Percentiles rank a stretch among this genome's conserved stretches.
These are phyloP conservation scores for Anthracocystis walkeri DNA, from an alignment of 1,284 basidiomycete species.

Conservation along the genomic window DNA sequence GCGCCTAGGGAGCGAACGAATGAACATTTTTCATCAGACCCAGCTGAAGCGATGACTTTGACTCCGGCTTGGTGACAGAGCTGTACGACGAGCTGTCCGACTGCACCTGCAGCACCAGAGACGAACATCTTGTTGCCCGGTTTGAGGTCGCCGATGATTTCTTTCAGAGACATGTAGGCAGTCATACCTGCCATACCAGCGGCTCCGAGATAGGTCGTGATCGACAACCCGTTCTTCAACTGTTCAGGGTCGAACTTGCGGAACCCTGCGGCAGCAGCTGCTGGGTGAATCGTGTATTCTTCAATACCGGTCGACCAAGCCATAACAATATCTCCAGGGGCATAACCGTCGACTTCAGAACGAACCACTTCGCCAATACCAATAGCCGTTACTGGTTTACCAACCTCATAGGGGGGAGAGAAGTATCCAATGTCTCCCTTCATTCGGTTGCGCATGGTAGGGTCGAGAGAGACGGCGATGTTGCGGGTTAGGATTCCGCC, in stretches of 20 bases:
- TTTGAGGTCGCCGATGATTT: constrained; percentile 55
- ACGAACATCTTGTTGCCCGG: constrained; percentile 59
- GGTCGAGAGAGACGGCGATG: constrained; percentile 52
- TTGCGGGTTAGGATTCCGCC: constrained; percentile 47
- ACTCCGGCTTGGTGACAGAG: constrained; percentile 71
- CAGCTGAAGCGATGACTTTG: constrained; percentile 86
- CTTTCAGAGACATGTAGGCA: constrained; percentile 63
- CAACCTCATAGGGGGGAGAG: constrained; percentile 30
- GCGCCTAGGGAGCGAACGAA: constrained; percentile 88
- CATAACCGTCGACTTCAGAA: constrained; percentile 27
- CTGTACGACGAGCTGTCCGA: constrained; percentile 73
- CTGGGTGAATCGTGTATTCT: constrained; percentile 38
- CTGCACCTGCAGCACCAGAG: constrained; percentile 61
- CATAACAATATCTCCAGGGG: constrained; percentile 34
- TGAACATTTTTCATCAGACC: constrained; percentile 81
- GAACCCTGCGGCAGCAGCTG: constrained; percentile 9
- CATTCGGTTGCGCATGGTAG: constrained; percentile 55
- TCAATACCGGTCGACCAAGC: constrained; percentile 41
- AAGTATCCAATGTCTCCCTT: constrained; percentile 49
- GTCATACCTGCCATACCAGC: constrained; percentile 70
- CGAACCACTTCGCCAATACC: constrained; percentile 44
- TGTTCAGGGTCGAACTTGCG: constrained; percentile 37
- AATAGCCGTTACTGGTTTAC: constrained; percentile 41
- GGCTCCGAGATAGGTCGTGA: constrained; percentile 66
- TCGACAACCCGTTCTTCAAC: constrained; percentile 30